Evolutionary conservation across 2,329 filamentous ascomycete species (phyloP).

Genomic region (Rachicladosporium sp.): DNA sequence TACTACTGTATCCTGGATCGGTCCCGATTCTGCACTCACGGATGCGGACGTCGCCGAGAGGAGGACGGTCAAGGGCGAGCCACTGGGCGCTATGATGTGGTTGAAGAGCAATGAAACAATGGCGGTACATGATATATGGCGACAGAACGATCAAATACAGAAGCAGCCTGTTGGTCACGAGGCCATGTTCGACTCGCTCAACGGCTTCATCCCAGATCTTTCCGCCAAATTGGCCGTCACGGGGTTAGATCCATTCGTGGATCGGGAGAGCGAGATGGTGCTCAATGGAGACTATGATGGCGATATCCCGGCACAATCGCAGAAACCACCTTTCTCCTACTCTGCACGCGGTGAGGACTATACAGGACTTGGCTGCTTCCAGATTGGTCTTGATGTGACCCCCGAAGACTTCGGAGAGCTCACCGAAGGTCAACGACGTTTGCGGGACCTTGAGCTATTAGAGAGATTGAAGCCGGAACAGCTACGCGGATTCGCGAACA

Average conservation of each 20-base stretch:
- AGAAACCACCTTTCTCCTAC: conserved; percentile 6
- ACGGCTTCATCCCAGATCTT: conserved; percentile 8
- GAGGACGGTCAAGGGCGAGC: conserved; percentile 19
- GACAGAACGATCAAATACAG: conserved; percentile 9
- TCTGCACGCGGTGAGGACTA: conserved; percentile 4
- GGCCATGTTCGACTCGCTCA: conserved; percentile 4
- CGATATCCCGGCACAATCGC: conserved; percentile 4
- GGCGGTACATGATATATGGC: conserved; percentile 31
- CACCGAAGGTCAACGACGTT: conserved; percentile 31
- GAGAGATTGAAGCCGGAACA: conserved; percentile 25
- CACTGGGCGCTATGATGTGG: conserved; percentile 35
- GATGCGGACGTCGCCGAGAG: conserved; percentile 24
- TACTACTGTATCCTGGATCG: conserved; percentile 34
- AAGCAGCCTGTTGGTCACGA: conserved; percentile 6
- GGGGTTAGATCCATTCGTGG: conserved; percentile 1
- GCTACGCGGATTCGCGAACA: conserved; percentile 17
- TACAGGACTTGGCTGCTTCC: conserved; percentile 25
- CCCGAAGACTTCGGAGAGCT: conserved; percentile 32
- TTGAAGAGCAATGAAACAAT: conserved; percentile 35
- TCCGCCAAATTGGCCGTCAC: conserved; percentile 18
- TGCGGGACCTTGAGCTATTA: conserved; percentile 30
- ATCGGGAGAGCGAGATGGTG: conserved; percentile 3
- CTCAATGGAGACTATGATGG: conserved; percentile 6
- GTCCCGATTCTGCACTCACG: conserved; percentile 24
- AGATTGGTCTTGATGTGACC: conserved; percentile 32